Evolutionary conservation across 768 basidiomycete species (phyloP), one percentile per base, ranked within the genome.

Genomic region (Gymnopilus dilepis): DNA sequence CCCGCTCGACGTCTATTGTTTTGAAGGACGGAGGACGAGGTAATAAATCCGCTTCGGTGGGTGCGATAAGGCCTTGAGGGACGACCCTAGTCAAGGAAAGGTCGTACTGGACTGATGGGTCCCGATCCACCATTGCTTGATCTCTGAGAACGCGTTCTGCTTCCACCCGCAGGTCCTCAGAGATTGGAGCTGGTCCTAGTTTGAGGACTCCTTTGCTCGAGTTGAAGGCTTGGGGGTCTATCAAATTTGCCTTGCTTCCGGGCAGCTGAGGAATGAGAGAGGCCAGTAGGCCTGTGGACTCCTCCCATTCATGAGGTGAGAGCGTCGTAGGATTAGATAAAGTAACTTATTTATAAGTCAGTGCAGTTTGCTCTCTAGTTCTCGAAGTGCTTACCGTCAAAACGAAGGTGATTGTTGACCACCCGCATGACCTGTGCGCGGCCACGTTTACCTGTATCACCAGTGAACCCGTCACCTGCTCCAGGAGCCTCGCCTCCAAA

Each of bases 351-450:
- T 50, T 55, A 28, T 43, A 59, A 62, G 59, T 76, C 59, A 74
- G 66, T 59, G 67, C 42, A 26, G 13, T 12, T 52, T 21, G n/a
- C 59, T 34, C 13, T 45, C 59, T 26, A 60, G 28, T 45, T 59
- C 48, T 57, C 37, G 37, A 40, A 56, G 47, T 19, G 69, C 72
- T 79, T 76, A 96, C 96, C 93, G 68, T 96, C 91, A 65, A 99
- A 93, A 40, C 88, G 86, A 34, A 99, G 81, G 70, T 95, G 90
- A 72, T 95, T 96, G 72, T 97, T 97, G 22, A 99, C 90, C 37
- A 99, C 94, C 42, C 90, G 87, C 86, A 98, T 90, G 43, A 99
- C 90, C 9, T 94, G 86, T 54, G 94, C 89, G 67, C 97, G 83
- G 5, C 95, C 94, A 62, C 95, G 80, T 69, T 90, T 88, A 19